These are phyloP conservation scores for Coemansia reversa DNA, from an alignment of 192 early-diverging fungal species.

Conservation along the genomic window DNA sequence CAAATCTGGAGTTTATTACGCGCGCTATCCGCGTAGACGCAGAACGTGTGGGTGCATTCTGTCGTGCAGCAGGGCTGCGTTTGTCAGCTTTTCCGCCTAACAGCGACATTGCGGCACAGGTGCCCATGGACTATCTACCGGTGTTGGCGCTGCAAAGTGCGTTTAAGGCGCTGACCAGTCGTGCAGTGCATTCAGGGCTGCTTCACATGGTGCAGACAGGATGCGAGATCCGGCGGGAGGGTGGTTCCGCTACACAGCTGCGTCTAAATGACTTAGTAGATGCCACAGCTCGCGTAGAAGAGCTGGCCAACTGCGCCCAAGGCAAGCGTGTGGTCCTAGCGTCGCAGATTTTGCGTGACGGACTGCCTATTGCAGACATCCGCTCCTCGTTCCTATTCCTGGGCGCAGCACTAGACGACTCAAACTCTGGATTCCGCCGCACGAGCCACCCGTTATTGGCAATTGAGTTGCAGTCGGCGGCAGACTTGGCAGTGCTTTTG, in stretches of 20 bases:
- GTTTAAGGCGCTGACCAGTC: conserved; percentile 78
- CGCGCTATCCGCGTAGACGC: conserved; percentile 36
- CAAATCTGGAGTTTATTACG: conserved; percentile 9
- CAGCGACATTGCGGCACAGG: conserved; percentile 61
- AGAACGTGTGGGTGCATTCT: conserved; percentile 85
- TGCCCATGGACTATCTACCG: conserved; percentile 93
- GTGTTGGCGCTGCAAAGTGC: conserved; percentile 78
- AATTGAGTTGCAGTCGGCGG: conserved; percentile 33
- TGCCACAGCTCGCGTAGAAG: conserved; percentile 68
- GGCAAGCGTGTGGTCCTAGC: conserved; percentile 83
- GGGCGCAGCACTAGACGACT: conserved; percentile 36
- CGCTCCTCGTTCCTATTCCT: conserved; percentile 13
- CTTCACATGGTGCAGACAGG: conserved; percentile 80
- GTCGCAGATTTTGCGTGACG: conserved; percentile 59
- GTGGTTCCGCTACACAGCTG: conserved; percentile 58
- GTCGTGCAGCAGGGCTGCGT: conserved; percentile 69
- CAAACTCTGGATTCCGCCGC: conserved; percentile 74
- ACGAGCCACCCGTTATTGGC: conserved; percentile 69
- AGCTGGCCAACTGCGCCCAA: conserved; percentile 43
- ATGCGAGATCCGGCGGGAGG: conserved; percentile 73
- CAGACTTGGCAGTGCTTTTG: conserved; percentile 84
- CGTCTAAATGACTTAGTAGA: conserved; percentile 71
- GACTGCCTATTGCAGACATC: conserved; percentile 51
- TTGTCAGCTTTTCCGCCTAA: conserved; percentile 60
- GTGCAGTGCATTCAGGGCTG: conserved; percentile 79